Evolutionary conservation across 2,329 filamentous ascomycete species (phyloP), one percentile per base, ranked within the genome.

Genomic region (Ascocoryne sarcoides): DNA sequence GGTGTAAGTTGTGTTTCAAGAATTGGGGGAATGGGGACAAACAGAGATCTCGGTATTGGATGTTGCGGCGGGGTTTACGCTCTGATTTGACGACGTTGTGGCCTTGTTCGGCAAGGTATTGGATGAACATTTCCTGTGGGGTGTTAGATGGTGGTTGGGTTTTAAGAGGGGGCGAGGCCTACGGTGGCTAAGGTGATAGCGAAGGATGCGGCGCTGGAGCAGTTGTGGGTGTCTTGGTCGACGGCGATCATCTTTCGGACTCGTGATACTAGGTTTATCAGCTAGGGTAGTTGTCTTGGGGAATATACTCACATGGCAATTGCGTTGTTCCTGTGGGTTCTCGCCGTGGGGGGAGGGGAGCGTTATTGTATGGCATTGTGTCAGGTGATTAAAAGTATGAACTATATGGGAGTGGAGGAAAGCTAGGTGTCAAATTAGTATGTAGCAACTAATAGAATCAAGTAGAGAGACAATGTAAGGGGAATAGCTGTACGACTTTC

Each of bases 21-120:
- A 17, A 10, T 18, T 3, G 30, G 23, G 26, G 20, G 23, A 31
- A 26, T 8, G 37, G 15, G 19, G 16, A 57, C 71, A 43, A 67
- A 88, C 84, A 82, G 31, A 98, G 73, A 63, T 98, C 92, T 59
- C 86, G 86, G 68, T 98, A 98, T 62, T 96, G 92, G 47, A 98
- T 83, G 57, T 93, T 95, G 45, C 89, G 79, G 42, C 92, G 75
- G 4, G 90, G 90, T 62, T 96, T 96, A 54, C 83, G 77, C 64
- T 96, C 92, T 1, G 88, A 75, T 59, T 92, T 93, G 54, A 89
- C 84, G 55, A 94, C 84, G 56, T 84, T 89, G 60, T 94, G 81
- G 18, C 83, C 82, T 61, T 93, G 84, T 47, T 83, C 75, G 15
- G 89, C 80, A 18, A 98, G 75, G 61, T 96, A 84, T 62, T 95